A percentile compares a stretch with the other conserved stretches of the same genome.
Evolutionary conservation across 352 stramenopile genomes (phyloP).

Genomic region (Pseudoperonospora humuli): DNA sequence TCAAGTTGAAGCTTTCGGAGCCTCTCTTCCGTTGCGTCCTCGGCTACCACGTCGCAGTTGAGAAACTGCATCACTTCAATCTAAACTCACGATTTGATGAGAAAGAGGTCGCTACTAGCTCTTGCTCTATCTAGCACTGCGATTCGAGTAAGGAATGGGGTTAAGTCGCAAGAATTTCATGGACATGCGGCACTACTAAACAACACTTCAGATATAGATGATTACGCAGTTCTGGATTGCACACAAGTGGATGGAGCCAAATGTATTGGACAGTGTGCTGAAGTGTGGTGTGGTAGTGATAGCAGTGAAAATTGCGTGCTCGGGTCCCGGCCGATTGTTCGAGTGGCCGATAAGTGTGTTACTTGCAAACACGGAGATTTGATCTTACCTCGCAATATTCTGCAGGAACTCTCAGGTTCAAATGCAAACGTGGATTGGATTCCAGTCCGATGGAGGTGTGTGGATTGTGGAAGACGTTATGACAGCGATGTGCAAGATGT

Average conservation of each 20-base stretch:
- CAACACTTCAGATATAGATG: neutral
- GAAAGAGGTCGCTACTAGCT: conserved; percentile 2
- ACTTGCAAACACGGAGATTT: conserved; percentile 8
- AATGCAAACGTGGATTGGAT: neutral
- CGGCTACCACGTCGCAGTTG: conserved; percentile 1
- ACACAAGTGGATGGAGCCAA: neutral
- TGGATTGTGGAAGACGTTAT: conserved; percentile 3
- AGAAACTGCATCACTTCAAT: conserved; percentile 1
- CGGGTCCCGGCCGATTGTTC: conserved; percentile 9
- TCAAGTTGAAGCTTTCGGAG: conserved; percentile 6
- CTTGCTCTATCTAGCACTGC: neutral
- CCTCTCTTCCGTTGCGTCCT: neutral
- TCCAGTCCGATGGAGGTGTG: conserved; percentile 20
- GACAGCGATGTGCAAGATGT: neutral
- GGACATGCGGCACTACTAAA: conserved; percentile 1
- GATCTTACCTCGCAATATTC: conserved; percentile 4
- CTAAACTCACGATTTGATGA: conserved; percentile 2
- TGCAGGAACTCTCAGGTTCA: neutral
- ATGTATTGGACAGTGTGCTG: conserved; percentile 16
- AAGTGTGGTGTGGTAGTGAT: conserved; percentile 19
- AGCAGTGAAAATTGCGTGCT: neutral
- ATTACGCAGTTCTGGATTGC: conserved; percentile 12
- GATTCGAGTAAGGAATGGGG: neutral
- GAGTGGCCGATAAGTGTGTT: conserved; percentile 10
- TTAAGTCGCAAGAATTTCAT: conserved; percentile 2